phyloP scores from a whole-genome alignment of 164 flowering plant species.

The Brasenia schreberi region DNA sequence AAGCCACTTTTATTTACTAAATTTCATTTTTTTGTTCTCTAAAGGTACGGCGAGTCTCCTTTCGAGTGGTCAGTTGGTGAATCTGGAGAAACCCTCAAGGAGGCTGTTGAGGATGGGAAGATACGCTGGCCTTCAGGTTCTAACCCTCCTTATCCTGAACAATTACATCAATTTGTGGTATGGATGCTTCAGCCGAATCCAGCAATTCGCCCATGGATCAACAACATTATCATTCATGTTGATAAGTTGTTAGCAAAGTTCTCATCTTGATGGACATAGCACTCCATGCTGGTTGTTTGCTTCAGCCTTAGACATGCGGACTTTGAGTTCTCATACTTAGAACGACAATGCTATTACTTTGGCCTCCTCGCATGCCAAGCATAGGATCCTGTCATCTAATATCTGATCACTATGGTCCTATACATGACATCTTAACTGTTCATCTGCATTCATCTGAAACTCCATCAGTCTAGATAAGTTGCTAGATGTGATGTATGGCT shows the following conservation, averaged over 20 bases:
- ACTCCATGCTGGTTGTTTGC: no score
- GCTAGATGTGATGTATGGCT: no score
- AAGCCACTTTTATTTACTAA: no score
- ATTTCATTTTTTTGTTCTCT: background rate
- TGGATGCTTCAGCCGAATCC: slow-evolving; percentile 98
- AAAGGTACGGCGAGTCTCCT: slow-evolving; percentile 89
- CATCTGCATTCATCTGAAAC: no score
- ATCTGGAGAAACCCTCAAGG: slow-evolving; percentile 87
- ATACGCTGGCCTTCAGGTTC: slow-evolving; percentile 89
- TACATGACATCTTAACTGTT: no score
- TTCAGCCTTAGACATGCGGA: no score
- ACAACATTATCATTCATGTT: slow-evolving; percentile 77
- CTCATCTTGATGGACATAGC: slow-evolving; percentile 4
- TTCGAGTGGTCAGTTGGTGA: slow-evolving; percentile 92
- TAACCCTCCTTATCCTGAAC: slow-evolving; percentile 77
- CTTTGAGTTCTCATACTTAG: no score
- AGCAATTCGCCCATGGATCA: slow-evolving; percentile 69
- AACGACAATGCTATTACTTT: no score
- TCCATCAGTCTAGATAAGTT: no score
- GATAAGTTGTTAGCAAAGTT: slow-evolving; percentile 81
- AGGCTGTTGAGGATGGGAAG: slow-evolving; percentile 78
- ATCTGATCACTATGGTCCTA: no score
- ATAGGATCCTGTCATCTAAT: no score
- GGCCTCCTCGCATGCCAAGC: no score
- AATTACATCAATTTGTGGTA: slow-evolving; percentile 75